Base-by-base conservation (phyloP, 345 rosid species). In the Melaleuca quinquenervia region DNA sequence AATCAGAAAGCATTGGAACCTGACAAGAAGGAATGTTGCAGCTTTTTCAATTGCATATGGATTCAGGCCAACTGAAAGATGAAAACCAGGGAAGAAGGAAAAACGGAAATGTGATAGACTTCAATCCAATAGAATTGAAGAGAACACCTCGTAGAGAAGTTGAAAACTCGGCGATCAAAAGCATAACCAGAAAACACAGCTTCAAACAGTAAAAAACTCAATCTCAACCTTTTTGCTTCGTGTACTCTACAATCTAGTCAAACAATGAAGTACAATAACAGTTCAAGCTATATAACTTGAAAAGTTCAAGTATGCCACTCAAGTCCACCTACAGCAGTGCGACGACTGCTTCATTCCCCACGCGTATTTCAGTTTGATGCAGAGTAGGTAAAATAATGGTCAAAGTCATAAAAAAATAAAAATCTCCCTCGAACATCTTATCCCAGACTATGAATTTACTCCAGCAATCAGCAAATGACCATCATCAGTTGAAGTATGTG, bases 1-100 rank as follows among this genome's bases (percentile, higher is more conserved):
- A 85, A 85, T 91, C 91, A 32, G 91, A 91, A 52, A 87, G 90
- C 29, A 76, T 82, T 85, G 88, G 87, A 86, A 49, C 90, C 96
- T 94, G 92, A 87, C 56, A 86, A 85, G 85, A 88, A 2, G 18
- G 55, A 18, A 83, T 41, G 85, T 51, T 64, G 49, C 16, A 51
- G 52, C 27, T 49, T 27, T 50, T 50, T 82, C 13, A 3, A 82
- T 64, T 64, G 24, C 32, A 82, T 82, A 82, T 49, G 84, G 16
- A 13, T 27, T 27, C 32, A 27, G 6, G 52, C 24, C 84, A 82
- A 27, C 56, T 21, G 41, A 36, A 74, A 64, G 15, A 0, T 1
- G 49, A 22, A 32, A 52, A 54, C 48, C 7, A 4, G 45, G 6
- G 48, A 5, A 52, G 74, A 70, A 75, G 22, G 48, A 32, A 70